A percentile compares a stretch with the other conserved stretches of the same genome.
Evolutionary conservation across 2,329 filamentous ascomycete genomes (phyloP).

Genomic region (Trichoderma sp.): DNA sequence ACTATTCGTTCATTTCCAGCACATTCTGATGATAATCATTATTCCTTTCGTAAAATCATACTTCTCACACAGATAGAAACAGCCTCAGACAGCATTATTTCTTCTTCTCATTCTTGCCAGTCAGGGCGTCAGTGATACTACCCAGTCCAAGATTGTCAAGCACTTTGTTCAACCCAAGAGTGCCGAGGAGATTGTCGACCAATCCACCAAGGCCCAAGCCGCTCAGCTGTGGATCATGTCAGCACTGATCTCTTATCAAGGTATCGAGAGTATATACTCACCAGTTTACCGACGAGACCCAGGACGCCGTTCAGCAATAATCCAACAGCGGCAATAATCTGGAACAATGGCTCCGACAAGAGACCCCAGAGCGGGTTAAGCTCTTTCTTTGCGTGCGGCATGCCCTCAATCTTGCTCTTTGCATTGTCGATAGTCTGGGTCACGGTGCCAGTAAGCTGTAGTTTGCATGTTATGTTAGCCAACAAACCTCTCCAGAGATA

Average conservation of each 20-base stretch:
- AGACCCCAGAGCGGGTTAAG: slow-evolving; percentile 86
- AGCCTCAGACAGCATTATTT: background rate
- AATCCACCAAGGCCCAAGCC: slow-evolving; percentile 79
- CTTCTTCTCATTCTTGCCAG: slow-evolving; percentile 43
- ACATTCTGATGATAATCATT: background rate
- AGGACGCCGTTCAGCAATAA: slow-evolving; percentile 79
- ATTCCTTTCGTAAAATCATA: background rate
- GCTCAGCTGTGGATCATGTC: slow-evolving; percentile 47
- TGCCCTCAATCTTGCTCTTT: slow-evolving; percentile 83
- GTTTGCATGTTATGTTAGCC: slow-evolving; percentile 12
- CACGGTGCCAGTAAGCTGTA: slow-evolving; percentile 69
- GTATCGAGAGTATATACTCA: slow-evolving; percentile 31
- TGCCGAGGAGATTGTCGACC: slow-evolving; percentile 74
- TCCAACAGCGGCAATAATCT: slow-evolving; percentile 88
- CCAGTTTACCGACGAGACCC: slow-evolving; percentile 74
- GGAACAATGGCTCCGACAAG: slow-evolving; percentile 79
- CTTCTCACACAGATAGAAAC: background rate
- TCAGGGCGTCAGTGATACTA: slow-evolving; percentile 40
- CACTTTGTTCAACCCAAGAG: slow-evolving; percentile 71
- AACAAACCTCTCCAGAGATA: background rate
- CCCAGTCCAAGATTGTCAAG: slow-evolving; percentile 70
- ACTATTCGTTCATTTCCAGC: background rate
- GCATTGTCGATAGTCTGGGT: slow-evolving; percentile 80
- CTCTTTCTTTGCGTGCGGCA: slow-evolving; percentile 94
- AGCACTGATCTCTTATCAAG: background rate